Evolutionary conservation across 192 early-diverging fungal species (phyloP).

Genomic region (Rhizoclosmatium sp.): DNA sequence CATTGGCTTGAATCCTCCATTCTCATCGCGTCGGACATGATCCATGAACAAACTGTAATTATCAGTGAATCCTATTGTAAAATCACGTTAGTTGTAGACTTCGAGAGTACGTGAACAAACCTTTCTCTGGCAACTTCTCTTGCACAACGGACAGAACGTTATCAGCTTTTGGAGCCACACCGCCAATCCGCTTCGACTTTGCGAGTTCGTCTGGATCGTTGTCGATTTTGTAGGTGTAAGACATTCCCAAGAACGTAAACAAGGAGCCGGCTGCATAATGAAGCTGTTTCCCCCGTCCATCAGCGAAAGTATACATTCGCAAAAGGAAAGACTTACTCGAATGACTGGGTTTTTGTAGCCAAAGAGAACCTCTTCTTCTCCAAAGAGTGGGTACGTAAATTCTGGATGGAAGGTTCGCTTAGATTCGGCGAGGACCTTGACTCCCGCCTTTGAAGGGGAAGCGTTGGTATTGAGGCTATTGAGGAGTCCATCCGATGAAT

Average conservation of each 20-base stretch:
- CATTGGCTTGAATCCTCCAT: constrained; percentile 70
- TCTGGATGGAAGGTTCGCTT: constrained; percentile 71
- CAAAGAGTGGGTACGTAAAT: constrained; percentile 91
- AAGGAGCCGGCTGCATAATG: constrained; percentile 83
- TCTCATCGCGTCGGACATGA: constrained; percentile 66
- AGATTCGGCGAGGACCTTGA: constrained; percentile 10
- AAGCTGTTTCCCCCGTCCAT: constrained; percentile 56
- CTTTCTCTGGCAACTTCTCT: constrained; percentile 61
- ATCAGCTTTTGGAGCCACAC: constrained; percentile 57
- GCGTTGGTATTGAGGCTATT: neutral
- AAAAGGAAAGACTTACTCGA: neutral
- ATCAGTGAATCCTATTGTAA: constrained; percentile 50
- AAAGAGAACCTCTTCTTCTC: constrained; percentile 84
- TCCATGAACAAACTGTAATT: constrained; percentile 71
- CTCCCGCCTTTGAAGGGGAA: neutral
- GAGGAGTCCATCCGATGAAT: neutral
- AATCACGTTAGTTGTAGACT: constrained; percentile 33
- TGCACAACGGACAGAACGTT: constrained; percentile 62
- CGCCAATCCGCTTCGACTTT: constrained; percentile 31
- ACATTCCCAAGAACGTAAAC: constrained; percentile 70
- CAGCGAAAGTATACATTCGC: neutral
- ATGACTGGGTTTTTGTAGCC: constrained; percentile 79
- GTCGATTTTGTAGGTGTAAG: constrained; percentile 70
- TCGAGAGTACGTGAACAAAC: constrained; percentile 3
- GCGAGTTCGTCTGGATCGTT: constrained; percentile 47